A percentile compares a stretch with the other conserved stretches of the same genome.
These are phyloP conservation scores for Arthrinium puccinioides DNA, from an alignment of 2,329 filamentous ascomycete genomes.

Conservation along the genomic window DNA sequence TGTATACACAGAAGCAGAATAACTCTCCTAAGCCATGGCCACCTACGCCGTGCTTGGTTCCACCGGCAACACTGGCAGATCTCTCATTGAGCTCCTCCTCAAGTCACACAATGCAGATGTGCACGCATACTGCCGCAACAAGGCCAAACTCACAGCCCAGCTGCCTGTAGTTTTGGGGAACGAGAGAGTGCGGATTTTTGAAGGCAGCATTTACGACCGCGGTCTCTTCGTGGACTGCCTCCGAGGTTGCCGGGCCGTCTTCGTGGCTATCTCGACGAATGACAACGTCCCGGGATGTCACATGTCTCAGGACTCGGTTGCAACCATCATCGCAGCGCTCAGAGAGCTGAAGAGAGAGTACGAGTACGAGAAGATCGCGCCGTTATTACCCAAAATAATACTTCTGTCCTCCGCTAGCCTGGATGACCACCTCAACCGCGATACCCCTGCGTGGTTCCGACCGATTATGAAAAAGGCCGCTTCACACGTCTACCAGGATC, in stretches of 20 bases:
- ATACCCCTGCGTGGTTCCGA: slow-evolving; percentile 20
- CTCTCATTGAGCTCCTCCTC: slow-evolving; percentile 31
- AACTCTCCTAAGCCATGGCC: no score
- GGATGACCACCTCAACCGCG: slow-evolving; percentile 26
- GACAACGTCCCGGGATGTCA: slow-evolving; percentile 33
- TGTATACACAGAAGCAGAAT: no score
- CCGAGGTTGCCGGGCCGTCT: slow-evolving; percentile 24
- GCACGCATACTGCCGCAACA: slow-evolving; percentile 34
- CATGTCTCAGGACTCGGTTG: slow-evolving; percentile 26
- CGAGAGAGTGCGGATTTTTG: slow-evolving; percentile 28
- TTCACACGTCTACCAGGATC: slow-evolving; percentile 30
- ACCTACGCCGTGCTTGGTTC: slow-evolving; percentile 29
- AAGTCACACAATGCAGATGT: slow-evolving; percentile 19
- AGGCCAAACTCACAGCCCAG: slow-evolving; percentile 25
- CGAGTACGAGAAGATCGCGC: background rate
- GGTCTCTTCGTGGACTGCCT: slow-evolving; percentile 28
- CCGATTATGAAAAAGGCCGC: slow-evolving; percentile 21
- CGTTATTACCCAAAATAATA: slow-evolving; percentile 28
- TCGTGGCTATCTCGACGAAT: slow-evolving; percentile 29
- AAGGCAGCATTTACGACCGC: slow-evolving; percentile 30
- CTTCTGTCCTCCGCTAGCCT: slow-evolving; percentile 35
- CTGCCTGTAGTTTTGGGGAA: slow-evolving; percentile 22
- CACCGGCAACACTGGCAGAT: slow-evolving; percentile 34
- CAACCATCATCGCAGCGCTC: slow-evolving; percentile 27
- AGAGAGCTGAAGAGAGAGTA: no score